Conservation (phyloP, 148 eudicot species). For the Dianthus caryophyllus region DNA sequence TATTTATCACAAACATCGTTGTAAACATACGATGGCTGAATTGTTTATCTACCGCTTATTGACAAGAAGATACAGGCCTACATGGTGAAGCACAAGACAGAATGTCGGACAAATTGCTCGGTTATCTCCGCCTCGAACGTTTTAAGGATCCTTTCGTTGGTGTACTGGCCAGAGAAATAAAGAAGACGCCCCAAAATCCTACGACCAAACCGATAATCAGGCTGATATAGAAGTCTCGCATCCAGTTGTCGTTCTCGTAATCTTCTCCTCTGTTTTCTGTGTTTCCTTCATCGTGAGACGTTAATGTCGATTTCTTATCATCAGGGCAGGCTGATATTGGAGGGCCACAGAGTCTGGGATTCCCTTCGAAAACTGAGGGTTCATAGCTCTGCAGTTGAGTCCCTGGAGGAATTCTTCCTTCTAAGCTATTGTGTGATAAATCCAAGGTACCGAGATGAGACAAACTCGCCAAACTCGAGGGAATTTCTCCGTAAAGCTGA, state of each 20-base stretch:
- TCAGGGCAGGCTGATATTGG: conserved; percentile 30
- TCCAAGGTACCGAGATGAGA: conserved; percentile 34
- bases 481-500: conserved; percentile 38
- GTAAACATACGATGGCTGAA: too few species aligned
- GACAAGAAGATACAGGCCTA: too few species aligned
- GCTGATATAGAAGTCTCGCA: background rate
- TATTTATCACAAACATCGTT: too few species aligned
- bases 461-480: conserved; percentile 34
- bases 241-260: background rate
- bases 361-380: conserved; percentile 32
- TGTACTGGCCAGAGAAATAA: background rate
- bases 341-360: conserved; percentile 42
- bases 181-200: conserved; percentile 11
- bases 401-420: conserved; percentile 41
- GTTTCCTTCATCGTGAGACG: conserved; percentile 8
- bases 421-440: conserved; percentile 38
- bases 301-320: background rate
- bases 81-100: too few species aligned
- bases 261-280: background rate
- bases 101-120: background rate
- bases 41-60: too few species aligned
- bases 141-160: background rate
- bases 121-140: background rate
- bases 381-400: conserved; percentile 38
- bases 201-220: conserved; percentile 1